These are phyloP conservation scores for Salvia splendens DNA, from an alignment of 257 asterid species.

Conservation along the genomic window DNA sequence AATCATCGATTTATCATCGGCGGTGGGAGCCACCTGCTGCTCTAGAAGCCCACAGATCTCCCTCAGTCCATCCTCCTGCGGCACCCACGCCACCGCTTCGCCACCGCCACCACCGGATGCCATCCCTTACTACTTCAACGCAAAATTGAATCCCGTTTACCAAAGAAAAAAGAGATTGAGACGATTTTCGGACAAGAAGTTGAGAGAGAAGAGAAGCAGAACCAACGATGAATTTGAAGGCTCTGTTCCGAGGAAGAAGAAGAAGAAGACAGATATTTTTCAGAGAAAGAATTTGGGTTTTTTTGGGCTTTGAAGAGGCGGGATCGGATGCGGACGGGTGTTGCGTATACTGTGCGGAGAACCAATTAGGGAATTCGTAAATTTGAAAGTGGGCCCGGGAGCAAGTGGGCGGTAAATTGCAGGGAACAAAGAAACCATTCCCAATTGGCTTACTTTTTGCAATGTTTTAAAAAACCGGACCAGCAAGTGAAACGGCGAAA, in stretches of 20 bases:
- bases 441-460: constrained; percentile 20
- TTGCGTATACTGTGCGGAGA: neutral
- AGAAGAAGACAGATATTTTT: neutral
- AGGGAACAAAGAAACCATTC: constrained; percentile 19
- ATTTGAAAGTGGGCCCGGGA: constrained; percentile 22
- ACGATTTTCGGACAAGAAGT: neutral
- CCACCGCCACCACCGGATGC: constrained; percentile 47
- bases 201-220: constrained; percentile 29
- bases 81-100: constrained; percentile 66
- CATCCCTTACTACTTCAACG: constrained; percentile 35
- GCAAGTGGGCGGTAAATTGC: constrained; percentile 19
- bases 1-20: constrained; percentile 80
- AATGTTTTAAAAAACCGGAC: too few species aligned
- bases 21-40: constrained; percentile 83
- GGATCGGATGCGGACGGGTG: constrained; percentile 28
- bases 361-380: constrained; percentile 9
- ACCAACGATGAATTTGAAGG: constrained; percentile 28
- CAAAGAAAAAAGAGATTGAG: neutral
- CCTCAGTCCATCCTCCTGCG: constrained; percentile 83
- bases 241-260: constrained; percentile 24
- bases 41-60: constrained; percentile 95
- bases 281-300: constrained; percentile 20
- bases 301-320: constrained; percentile 16
- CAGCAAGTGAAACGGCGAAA: too few species aligned
- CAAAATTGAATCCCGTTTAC: neutral